phyloP scores from a whole-genome alignment of 306 rosid genomes.

The Begonia masoniana region DNA sequence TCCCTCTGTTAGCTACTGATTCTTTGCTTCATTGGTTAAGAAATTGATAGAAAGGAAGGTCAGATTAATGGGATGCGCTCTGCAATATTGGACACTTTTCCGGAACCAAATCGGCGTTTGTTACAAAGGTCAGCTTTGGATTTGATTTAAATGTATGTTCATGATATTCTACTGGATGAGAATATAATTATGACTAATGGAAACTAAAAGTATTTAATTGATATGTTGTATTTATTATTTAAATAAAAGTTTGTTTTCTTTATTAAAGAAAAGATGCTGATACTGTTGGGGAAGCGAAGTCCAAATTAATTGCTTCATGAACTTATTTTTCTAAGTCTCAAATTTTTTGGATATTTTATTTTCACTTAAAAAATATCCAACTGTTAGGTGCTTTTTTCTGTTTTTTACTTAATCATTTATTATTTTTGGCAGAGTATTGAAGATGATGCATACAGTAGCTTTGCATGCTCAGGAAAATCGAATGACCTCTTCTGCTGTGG shows the following conservation, averaged over 20 bases:
- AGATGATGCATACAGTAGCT: constrained; percentile 88
- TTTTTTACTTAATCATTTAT: not conserved
- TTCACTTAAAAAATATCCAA: too few species aligned
- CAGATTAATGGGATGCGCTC: constrained; percentile 78
- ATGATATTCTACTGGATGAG: too few species aligned
- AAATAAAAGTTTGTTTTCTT: too few species aligned
- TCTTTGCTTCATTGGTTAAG: constrained; percentile 30
- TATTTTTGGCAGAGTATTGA: constrained; percentile 56
- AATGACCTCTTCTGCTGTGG: constrained; percentile 95
- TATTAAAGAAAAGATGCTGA: too few species aligned
- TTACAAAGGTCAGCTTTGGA: constrained; percentile 55
- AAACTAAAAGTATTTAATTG: too few species aligned
- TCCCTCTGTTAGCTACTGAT: constrained; percentile 3
- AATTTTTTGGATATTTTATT: too few species aligned
- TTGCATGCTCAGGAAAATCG: constrained; percentile 80
- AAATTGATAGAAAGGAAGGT: constrained; percentile 88
- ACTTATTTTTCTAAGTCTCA: too few species aligned
- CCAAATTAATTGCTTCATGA: too few species aligned
- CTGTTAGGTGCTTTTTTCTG: not conserved
- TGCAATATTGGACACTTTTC: constrained; percentile 85
- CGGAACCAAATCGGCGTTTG: constrained; percentile 93
- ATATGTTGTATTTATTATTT: too few species aligned
- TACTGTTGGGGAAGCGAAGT: too few species aligned
- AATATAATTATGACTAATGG: too few species aligned
- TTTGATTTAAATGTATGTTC: too few species aligned